Conservation (phyloP, 2,329 filamentous ascomycete species). For the Kalmusia sp. region DNA sequence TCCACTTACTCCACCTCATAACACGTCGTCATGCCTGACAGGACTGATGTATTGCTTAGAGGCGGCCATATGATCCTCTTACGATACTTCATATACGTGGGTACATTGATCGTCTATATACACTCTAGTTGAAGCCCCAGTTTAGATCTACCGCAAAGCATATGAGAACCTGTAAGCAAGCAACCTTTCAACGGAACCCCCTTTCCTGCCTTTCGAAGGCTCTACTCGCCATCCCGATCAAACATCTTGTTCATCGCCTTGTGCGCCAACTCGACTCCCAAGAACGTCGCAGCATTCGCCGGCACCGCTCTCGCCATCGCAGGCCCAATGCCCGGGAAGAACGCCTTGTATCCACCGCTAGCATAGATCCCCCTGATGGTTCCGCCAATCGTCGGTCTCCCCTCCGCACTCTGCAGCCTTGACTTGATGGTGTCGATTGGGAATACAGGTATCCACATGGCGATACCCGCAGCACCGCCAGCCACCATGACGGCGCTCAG, state of each 20-base stretch:
- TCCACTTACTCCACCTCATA: too few species aligned
- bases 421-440: constrained; percentile 97
- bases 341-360: constrained; percentile 83
- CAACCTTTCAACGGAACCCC: not conserved
- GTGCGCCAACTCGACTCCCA: constrained; percentile 84
- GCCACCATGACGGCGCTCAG: constrained; percentile 83
- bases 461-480: constrained; percentile 88
- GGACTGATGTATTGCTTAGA: too few species aligned
- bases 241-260: constrained; percentile 82
- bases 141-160: too few species aligned
- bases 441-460: constrained; percentile 99
- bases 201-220: not conserved
- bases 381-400: constrained; percentile 78
- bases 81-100: not conserved
- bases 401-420: constrained; percentile 87
- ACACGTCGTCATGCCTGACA: too few species aligned
- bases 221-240: constrained; percentile 49
- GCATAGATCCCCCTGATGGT: constrained; percentile 85
- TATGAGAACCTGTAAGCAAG: not conserved
- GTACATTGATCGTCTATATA: not conserved
- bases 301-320: constrained; percentile 92
- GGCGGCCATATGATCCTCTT: too few species aligned
- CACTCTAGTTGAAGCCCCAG: not conserved
- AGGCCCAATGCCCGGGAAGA: constrained; percentile 96
- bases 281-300: constrained; percentile 94